Conservation (phyloP, 2,329 filamentous ascomycete species). For the Raffaelea ambrosiae region DNA sequence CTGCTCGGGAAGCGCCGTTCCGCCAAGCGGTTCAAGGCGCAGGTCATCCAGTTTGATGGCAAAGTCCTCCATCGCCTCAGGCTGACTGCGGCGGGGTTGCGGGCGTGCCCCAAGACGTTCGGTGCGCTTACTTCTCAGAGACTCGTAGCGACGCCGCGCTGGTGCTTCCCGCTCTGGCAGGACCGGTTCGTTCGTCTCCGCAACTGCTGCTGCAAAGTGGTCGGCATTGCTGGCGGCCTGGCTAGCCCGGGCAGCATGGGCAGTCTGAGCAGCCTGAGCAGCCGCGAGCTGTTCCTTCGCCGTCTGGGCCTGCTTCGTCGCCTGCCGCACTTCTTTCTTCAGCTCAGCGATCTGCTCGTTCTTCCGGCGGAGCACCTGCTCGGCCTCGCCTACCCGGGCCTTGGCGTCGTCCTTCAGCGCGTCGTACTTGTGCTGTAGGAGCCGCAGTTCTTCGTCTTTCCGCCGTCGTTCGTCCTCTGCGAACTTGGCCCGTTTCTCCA, state of each 20-base stretch:
- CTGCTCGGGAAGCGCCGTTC: conserved; percentile 7
- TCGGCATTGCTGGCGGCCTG: neutral
- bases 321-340: conserved; percentile 28
- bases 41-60: conserved; percentile 5
- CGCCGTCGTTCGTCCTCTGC: conserved; percentile 21
- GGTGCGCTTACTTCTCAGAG: conserved; percentile 2
- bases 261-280: too few relatives aligned
- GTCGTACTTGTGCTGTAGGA: conserved; percentile 39
- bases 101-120: too few relatives aligned
- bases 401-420: conserved; percentile 45
- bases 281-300: neutral
- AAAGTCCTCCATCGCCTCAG: conserved; percentile 1
- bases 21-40: neutral
- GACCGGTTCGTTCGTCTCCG: neutral
- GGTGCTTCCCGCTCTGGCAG: neutral
- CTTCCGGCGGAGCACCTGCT: conserved; percentile 45
- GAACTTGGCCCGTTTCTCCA: conserved; percentile 20
- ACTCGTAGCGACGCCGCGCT: conserved; percentile 7
- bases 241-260: too few relatives aligned
- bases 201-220: too few relatives aligned
- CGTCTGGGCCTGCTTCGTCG: neutral
- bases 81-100: neutral
- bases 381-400: conserved; percentile 44
- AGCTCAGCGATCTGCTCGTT: conserved; percentile 49
- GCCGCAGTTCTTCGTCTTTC: conserved; percentile 43